Base-by-base conservation (phyloP, 352 stramenopile genomes). In the Poterioochromonas sp. region DNA sequence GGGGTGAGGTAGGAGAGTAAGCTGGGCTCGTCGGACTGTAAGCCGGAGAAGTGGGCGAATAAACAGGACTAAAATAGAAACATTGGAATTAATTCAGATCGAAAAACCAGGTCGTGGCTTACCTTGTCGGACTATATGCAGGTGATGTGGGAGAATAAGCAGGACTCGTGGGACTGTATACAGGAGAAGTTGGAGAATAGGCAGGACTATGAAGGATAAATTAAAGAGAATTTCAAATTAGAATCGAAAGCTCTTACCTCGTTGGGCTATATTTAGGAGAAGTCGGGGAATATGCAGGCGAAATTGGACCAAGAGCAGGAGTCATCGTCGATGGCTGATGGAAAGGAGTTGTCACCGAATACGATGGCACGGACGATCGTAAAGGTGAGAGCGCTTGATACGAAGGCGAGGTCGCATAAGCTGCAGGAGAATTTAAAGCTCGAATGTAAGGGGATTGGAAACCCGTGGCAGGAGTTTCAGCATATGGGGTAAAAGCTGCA, bases 161-260 rank as follows among this genome's bases (percentile, higher is more conserved):
- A 35, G 85, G 86, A 26, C 26, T 78, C 77, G 63, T 85, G 80
- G 70, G 87, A 34, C 43, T 84, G 71, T 93, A 92, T 0, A 90
- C 91, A n/a, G 93, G 92, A 35, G 83, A 92, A 35, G 91, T 95
- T 58, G 91, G 91, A n/a, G 84, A 88, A 81, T 93, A 93, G 44
- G 87, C 85, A 2, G 65, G 37, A 49, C 3, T 29, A 74, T 60
- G 39, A 20, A 51, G 34, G 2, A 18, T 32, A 74, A 22, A 40
- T 68, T 68, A 68, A 68, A 68, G 20, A 68, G n/a, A n/a, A n/a
- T n/a, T n/a, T 41, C 20, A 68, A 68, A 68, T 51, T 51, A 5
- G 18, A 5, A 5, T 51, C 18, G 5, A 18, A 51, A 20, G 18
- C 5, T 51, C 18, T 18, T 51, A 18, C 5, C 49, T 29, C 20